phyloP scores from a whole-genome alignment of 768 basidiomycete genomes.

The Krasilnikovozyma curviuscula region DNA sequence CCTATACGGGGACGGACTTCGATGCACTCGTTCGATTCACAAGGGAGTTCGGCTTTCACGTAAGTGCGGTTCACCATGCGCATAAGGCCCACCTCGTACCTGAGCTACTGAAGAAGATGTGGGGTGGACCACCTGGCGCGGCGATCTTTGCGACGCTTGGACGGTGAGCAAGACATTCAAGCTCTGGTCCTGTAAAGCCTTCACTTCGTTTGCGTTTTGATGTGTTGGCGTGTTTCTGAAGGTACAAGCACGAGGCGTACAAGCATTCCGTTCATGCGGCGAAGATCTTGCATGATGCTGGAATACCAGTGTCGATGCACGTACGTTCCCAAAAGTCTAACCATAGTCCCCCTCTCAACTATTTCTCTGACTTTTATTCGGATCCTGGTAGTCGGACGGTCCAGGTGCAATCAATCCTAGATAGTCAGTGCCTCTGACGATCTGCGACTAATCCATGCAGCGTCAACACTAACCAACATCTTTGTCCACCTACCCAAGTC shows the following conservation, averaged over 20 bases:
- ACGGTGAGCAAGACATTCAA: conserved; percentile 29
- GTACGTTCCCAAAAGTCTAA: conserved; percentile 22
- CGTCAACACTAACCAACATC: conserved; percentile 45
- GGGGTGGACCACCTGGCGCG: conserved; percentile 51
- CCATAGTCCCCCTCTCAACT: too few species aligned
- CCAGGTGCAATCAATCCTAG: too few species aligned
- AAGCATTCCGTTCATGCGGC: conserved; percentile 61
- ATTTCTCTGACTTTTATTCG: neutral
- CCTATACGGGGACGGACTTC: conserved; percentile 51
- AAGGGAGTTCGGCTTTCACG: conserved; percentile 25
- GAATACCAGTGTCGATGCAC: conserved; percentile 56
- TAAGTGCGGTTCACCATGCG: conserved; percentile 32
- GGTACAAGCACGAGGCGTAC: conserved; percentile 59
- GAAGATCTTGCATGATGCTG: conserved; percentile 47
- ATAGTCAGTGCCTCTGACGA: too few species aligned
- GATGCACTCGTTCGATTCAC: conserved; percentile 36
- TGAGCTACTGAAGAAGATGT: conserved; percentile 48
- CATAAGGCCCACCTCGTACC: conserved; percentile 64
- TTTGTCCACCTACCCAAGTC: too few species aligned
- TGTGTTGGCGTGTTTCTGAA: too few species aligned
- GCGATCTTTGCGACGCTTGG: conserved; percentile 36
- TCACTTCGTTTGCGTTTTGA: neutral
- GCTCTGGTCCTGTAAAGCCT: neutral
- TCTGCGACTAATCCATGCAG: neutral
- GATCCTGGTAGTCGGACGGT: too few species aligned